Evolutionary conservation across 768 basidiomycete genomes (phyloP).

Genomic region (Lactarius deliciosus): DNA sequence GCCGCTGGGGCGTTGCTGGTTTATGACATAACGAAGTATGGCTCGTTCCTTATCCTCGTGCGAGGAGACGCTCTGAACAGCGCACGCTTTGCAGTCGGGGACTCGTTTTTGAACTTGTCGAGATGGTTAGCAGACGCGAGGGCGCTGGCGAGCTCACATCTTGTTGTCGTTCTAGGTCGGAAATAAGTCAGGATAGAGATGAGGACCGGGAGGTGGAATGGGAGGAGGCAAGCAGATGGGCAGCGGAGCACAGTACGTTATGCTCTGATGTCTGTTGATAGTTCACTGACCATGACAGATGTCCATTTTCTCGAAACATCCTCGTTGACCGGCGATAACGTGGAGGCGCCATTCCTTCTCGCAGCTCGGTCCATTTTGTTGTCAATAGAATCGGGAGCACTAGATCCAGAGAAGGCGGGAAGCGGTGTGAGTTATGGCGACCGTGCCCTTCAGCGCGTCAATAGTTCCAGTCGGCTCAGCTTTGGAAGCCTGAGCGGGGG

Average conservation of each 20-base stretch:
- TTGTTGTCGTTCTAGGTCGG: slow-evolving; percentile 90
- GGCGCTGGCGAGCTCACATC: slow-evolving; percentile 87
- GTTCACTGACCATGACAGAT: slow-evolving; percentile 46
- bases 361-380: slow-evolving; percentile 86
- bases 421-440: slow-evolving; percentile 98
- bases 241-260: slow-evolving; percentile 83
- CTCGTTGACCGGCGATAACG: slow-evolving; percentile 88
- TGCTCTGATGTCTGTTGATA: slow-evolving; percentile 1
- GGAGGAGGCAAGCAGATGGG: slow-evolving; percentile 94
- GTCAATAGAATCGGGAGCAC: slow-evolving; percentile 83
- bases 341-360: slow-evolving; percentile 88
- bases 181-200: slow-evolving; percentile 92
- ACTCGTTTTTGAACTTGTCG: slow-evolving; percentile 79
- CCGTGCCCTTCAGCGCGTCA: slow-evolving; percentile 85
- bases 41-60: slow-evolving; percentile 36
- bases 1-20: slow-evolving; percentile 91
- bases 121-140: slow-evolving; percentile 93
- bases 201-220: slow-evolving; percentile 95
- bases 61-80: slow-evolving; percentile 25
- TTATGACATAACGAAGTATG: slow-evolving; percentile 85
- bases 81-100: slow-evolving; percentile 54
- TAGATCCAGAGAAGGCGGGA: slow-evolving; percentile 93
- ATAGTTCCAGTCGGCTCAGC: slow-evolving; percentile 85
- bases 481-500: slow-evolving; percentile 78
- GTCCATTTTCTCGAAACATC: slow-evolving; percentile 94